Percentiles rank a stretch among this genome's conserved stretches.
Conservation (phyloP, 2,329 filamentous ascomycete species). For the Ilyonectria robusta region DNA sequence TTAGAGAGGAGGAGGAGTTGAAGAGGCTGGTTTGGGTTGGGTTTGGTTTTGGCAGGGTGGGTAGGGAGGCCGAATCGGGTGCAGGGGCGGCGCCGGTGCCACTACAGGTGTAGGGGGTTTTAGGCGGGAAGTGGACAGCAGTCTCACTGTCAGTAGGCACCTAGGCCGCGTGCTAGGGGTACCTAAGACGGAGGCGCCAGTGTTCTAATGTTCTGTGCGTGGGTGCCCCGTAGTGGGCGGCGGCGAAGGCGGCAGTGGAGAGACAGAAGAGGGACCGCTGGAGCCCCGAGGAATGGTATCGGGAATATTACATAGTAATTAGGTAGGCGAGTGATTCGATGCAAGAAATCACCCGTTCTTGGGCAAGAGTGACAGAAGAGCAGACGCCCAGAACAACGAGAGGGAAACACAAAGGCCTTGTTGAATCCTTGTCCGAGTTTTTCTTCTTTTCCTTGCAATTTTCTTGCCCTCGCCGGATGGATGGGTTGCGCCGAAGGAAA, state of each 20-base stretch:
- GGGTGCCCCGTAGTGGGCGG: background rate
- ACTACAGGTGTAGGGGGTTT: constrained; percentile 9
- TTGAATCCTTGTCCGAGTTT: background rate
- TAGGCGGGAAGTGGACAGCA: constrained; percentile 16
- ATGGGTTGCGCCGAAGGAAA: background rate
- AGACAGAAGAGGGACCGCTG: constrained; percentile 5
- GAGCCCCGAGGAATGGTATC: constrained; percentile 6
- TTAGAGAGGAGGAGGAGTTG: constrained; percentile 19
- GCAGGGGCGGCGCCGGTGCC: constrained; percentile 17
- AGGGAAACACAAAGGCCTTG: background rate
- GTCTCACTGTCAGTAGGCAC: constrained; percentile 7
- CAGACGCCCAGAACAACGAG: background rate
- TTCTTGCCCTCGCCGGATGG: background rate
- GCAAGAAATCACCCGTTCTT: background rate
- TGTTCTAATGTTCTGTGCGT: constrained; percentile 22
- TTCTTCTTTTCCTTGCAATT: background rate
- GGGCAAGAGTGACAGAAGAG: background rate
- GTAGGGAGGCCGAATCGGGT: constrained; percentile 29
- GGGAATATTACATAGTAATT: constrained; percentile 9
- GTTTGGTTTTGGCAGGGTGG: constrained; percentile 30
- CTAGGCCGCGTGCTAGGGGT: background rate
- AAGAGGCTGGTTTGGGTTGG: constrained; percentile 30
- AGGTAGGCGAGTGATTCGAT: background rate
- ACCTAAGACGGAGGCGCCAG: background rate
- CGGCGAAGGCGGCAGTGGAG: constrained; percentile 15